A percentile compares a stretch with the other conserved stretches of the same genome.
These are phyloP conservation scores for Platanus orientalis DNA, from an alignment of 164 flowering plant genomes.

Conservation along the genomic window DNA sequence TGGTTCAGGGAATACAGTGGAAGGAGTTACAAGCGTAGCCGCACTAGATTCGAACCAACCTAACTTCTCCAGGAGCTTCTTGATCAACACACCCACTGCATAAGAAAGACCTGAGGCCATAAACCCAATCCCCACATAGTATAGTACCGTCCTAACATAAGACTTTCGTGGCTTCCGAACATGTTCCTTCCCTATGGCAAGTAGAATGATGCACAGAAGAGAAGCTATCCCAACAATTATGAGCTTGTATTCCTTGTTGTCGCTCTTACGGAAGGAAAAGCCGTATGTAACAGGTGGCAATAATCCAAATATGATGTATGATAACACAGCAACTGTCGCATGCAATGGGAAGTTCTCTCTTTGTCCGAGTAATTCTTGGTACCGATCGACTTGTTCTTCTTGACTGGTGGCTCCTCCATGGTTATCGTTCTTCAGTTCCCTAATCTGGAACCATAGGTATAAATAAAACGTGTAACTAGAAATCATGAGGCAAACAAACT, in stretches of 20 bases:
- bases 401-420: constrained; percentile 12
- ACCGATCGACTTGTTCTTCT: constrained; percentile 29
- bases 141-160: constrained; percentile 28
- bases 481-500: too few relatives aligned
- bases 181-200: constrained; percentile 39
- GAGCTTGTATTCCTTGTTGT: constrained; percentile 38
- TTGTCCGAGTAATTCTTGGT: constrained; percentile 50
- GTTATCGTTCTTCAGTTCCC: constrained; percentile 44
- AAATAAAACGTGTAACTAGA: too few relatives aligned
- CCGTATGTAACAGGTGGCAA: constrained; percentile 44
- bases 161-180: constrained; percentile 15
- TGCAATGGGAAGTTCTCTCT: constrained; percentile 47
- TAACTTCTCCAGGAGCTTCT: constrained; percentile 23
- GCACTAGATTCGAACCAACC: constrained; percentile 20
- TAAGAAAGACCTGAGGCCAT: constrained; percentile 34
- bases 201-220: constrained; percentile 37
- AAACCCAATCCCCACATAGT: constrained; percentile 23
- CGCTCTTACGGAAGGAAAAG: constrained; percentile 39
- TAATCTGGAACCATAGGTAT: constrained; percentile 41
- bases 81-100: constrained; percentile 25
- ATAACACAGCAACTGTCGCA: constrained; percentile 43
- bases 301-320: constrained; percentile 52
- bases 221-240: constrained; percentile 40
- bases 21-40: background rate
- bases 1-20: background rate